Conservation (phyloP, 1,284 basidiomycete species). For the Farysia itapuensis region DNA sequence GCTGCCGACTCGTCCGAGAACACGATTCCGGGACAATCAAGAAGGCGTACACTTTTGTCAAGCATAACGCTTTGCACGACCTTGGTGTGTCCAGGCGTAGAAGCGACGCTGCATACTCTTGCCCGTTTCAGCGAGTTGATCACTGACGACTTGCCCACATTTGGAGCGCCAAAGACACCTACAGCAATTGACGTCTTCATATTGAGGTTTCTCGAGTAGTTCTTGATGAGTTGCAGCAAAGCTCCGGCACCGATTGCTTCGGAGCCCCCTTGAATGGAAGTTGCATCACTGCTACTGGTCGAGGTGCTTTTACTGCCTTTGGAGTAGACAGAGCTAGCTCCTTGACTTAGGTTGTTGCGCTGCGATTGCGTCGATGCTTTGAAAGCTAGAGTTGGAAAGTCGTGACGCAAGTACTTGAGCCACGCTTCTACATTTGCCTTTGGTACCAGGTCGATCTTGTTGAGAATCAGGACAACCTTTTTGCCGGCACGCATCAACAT, state of each 20-base stretch:
- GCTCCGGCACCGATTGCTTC: conserved; percentile 64
- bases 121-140: conserved; percentile 89
- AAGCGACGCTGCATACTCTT: conserved; percentile 77
- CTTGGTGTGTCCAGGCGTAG: conserved; percentile 91
- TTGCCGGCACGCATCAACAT: conserved; percentile 49
- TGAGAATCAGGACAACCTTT: conserved; percentile 47
- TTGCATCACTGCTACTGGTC: not conserved
- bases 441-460: conserved; percentile 70
- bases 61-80: conserved; percentile 90
- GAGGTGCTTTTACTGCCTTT: not conserved
- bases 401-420: conserved; percentile 85
- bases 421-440: conserved; percentile 84
- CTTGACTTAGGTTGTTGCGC: conserved; percentile 67
- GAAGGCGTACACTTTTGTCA: conserved; percentile 85
- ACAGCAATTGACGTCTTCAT: conserved; percentile 66
- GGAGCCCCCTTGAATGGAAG: conserved; percentile 52
- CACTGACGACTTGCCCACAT: conserved; percentile 92
- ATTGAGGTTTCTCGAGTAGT: conserved; percentile 67
- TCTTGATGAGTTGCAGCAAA: conserved; percentile 84
- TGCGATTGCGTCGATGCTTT: conserved; percentile 81
- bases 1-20: conserved; percentile 38
- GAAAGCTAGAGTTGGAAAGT: conserved; percentile 91
- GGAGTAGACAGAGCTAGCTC: conserved; percentile 12
- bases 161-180: conserved; percentile 94
- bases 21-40: conserved; percentile 95